These are phyloP conservation scores for Chytridiales sp. DNA, from an alignment of 371 early-diverging fungal species.

Conservation along the genomic window DNA sequence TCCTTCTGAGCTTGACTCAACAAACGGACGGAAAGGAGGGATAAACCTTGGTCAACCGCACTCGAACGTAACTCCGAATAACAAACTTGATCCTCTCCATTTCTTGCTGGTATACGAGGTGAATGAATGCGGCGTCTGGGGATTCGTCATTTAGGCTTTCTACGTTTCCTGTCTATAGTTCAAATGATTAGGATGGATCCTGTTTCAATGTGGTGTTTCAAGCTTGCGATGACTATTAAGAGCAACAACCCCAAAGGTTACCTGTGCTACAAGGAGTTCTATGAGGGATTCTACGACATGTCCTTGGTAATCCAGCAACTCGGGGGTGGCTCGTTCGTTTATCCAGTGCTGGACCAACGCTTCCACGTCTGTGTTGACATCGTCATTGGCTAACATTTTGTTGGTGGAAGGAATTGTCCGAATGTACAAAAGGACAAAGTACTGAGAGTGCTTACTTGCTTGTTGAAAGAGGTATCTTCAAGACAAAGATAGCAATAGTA, in stretches of 20 bases:
- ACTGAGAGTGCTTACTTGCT: too few relatives aligned
- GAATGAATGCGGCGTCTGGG: slow-evolving; percentile 44
- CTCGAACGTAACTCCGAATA: slow-evolving; percentile 69
- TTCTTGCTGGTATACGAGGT: slow-evolving; percentile 74
- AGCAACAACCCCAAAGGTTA: too few relatives aligned
- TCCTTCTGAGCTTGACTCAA: neutral
- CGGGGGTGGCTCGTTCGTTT: slow-evolving; percentile 79
- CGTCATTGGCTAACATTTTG: too few relatives aligned
- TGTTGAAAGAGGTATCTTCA: too few relatives aligned
- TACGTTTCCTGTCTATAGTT: slow-evolving; percentile 26
- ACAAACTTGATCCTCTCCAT: slow-evolving; percentile 80
- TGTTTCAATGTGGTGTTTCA: too few relatives aligned
- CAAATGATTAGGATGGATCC: too few relatives aligned
- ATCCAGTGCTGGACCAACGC: slow-evolving; percentile 71
- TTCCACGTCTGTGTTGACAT: slow-evolving; percentile 45
- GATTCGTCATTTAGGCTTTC: slow-evolving; percentile 20
- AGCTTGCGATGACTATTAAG: too few relatives aligned
- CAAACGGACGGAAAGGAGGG: neutral
- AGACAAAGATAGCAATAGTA: too few relatives aligned
- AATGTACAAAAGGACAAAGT: too few relatives aligned
- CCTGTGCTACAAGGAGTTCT: slow-evolving; percentile 65
- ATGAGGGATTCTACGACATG: slow-evolving; percentile 58
- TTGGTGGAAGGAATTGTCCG: too few relatives aligned
- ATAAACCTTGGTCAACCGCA: slow-evolving; percentile 62
- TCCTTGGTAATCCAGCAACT: slow-evolving; percentile 64